Base-by-base conservation (phyloP, 805 yeast species). In the Candida ponderosae region DNA sequence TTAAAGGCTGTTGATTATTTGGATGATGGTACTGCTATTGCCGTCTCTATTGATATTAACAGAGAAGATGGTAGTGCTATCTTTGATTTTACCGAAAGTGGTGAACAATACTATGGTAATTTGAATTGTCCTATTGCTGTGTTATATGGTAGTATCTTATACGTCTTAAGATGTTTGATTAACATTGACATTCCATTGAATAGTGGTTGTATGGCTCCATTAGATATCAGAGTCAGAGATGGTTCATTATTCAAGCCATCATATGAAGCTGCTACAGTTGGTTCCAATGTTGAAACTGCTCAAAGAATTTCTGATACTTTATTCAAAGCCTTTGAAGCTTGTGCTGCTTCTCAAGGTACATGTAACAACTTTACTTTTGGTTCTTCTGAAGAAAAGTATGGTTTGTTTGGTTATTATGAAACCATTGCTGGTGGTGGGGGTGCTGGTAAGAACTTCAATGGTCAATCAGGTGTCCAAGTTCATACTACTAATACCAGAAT, bases 361-460 rank as follows among this genome's bases (percentile, higher is more conserved):
- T 68, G 73, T 41, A 72, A 70, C 53, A 68, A 69, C 51, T 68
- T 72, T 45, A 71, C 74, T 1, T 71, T 69, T 57, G 77, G 77
- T 19, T 15, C 68, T 67, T 11, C 56, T 62, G 55, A 62, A n/a
- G 73, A 51, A 19, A 55, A 54, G 13, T 48, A 68, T 40, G 57
- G 61, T 33, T 65, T 70, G 8, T 70, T 69, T 47, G 76, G 74
- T 2, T 65, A 64, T 47, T 62, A 64, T 39, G 75, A 70, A 42
- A 67, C 76, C 2, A 67, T 70, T 31, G 69, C 72, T 45, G 72
- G 72, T 24, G 75, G 76, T 11, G 59, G 66, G 14, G 74, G 74
- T 32, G 75, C 74, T 10, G 80, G 80, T 0, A 74, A 79, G 0
- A 42, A 79, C 84, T 81, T 89, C 79, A 66, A 68, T 33, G 66